A percentile compares a stretch with the other conserved stretches of the same genome.
These are phyloP conservation scores for Globisporangium heterothallicum DNA, from an alignment of 352 stramenopile species.

Conservation along the genomic window DNA sequence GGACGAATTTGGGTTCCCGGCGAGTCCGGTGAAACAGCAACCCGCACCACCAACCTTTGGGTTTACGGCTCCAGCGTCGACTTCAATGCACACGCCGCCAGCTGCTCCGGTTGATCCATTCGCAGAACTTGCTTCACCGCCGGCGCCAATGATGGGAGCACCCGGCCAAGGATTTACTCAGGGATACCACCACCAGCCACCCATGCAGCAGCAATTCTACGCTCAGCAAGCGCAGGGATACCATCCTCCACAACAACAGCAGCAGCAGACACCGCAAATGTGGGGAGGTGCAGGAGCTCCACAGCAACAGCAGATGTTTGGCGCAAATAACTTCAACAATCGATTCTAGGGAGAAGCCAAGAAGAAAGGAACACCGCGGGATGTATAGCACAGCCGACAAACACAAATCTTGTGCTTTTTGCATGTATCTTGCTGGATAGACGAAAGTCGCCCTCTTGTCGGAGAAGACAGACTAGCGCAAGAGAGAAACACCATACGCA, in stretches of 20 bases:
- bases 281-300: constrained; percentile 18
- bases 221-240: constrained; percentile 9
- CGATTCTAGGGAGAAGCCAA: constrained; percentile 5
- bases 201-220: constrained; percentile 9
- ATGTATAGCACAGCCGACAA: no score
- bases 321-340: constrained; percentile 6
- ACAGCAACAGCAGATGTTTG: constrained; percentile 9
- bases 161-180: constrained; percentile 11
- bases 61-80: constrained; percentile 21
- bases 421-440: neutral
- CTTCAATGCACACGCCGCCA: constrained; percentile 8
- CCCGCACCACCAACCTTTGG: constrained; percentile 22
- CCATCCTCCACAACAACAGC: constrained; percentile 23
- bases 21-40: constrained; percentile 40
- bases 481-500: neutral
- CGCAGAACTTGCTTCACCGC: constrained; percentile 24
- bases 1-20: constrained; percentile 50
- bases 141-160: constrained; percentile 9
- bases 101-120: constrained; percentile 43
- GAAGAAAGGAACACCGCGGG: no score
- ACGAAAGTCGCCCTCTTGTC: no score
- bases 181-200: constrained; percentile 8
- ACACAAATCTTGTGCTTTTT: no score
- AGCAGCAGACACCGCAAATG: constrained; percentile 25
- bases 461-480: no score